Base-by-base conservation (phyloP, 2,329 filamentous ascomycete genomes). In the Coniochaeta hoffmannii region DNA sequence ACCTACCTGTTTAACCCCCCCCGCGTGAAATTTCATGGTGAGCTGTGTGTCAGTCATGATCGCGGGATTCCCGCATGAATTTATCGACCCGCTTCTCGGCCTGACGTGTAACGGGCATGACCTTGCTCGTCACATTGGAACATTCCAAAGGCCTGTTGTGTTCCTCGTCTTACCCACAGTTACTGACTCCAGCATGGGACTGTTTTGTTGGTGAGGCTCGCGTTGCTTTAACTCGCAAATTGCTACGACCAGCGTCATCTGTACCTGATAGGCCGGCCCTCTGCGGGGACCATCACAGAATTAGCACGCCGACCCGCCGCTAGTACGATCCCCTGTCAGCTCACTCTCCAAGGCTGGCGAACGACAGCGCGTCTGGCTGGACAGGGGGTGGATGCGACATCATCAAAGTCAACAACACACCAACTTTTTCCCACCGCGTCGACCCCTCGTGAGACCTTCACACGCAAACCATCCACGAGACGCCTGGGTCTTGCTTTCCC, bases 371-470 rank as follows among this genome's bases (percentile, higher is more conserved):
- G 41, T 26, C 41, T 8, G n/a, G 24, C 41, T 28, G 41, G 24
- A 5, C 41, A 28, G 41, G 41, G 41, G 19, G 19, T 12, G 22
- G 35, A 4, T 7, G 35, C 14, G 41, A 46, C 41, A 46, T 46
- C 41, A 46, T 46, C 41, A 46, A 51, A 51, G 49, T 51, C 49
- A 51, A 51, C 49, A 51, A 51, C 28, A 51, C 28, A 31, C 49
- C 26, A 51, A 31, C 24, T 32, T 32, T 51, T 51, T 34, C 49
- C 30, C 17, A 19, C 24, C 46, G 46, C 49, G 49, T 46, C 41
- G 15, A 28, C 41, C 41, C 41, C 41, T 46, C 31, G 49, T 34
- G 49, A 51, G 31, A 51, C 49, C 49, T n/a, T 26, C 15, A 22
- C 41, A 26, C 17, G 7, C 15, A 26, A 31, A 32, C 49, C 26